A percentile compares a stretch with the other conserved stretches of the same genome.
Evolutionary conservation across 2,329 filamentous ascomycete species (phyloP).

Genomic region (Exophiala oligosperma): DNA sequence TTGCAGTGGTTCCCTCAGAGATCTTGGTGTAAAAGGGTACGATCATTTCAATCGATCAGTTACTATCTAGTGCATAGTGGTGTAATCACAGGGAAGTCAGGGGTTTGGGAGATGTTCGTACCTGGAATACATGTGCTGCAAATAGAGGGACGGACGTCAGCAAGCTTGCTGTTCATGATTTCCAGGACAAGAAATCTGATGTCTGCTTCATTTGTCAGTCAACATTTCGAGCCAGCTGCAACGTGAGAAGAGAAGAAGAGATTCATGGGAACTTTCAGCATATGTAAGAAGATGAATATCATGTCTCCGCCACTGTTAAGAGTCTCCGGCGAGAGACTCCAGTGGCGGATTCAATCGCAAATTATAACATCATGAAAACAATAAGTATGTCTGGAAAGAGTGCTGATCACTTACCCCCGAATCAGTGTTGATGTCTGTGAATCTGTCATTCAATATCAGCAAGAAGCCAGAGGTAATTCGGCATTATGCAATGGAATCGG

Average conservation of each 20-base stretch:
- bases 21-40: constrained; percentile 64
- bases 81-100: constrained; percentile 65
- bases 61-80: constrained; percentile 67
- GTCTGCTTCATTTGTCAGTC: constrained; percentile 7
- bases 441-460: not conserved
- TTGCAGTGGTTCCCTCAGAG: constrained; percentile 55
- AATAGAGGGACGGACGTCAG: not conserved
- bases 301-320: constrained; percentile 71
- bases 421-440: not conserved
- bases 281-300: constrained; percentile 99
- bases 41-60: constrained; percentile 60
- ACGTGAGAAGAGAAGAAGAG: not conserved
- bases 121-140: not conserved
- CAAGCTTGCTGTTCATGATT: not conserved
- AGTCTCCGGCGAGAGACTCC: constrained; percentile 91
- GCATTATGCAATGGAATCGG: too few species aligned
- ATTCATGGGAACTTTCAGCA: constrained; percentile 67
- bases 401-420: constrained; percentile 24
- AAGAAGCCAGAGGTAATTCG: too few species aligned
- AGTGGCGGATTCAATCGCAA: constrained; percentile 91
- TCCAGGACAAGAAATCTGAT: not conserved
- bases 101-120: constrained; percentile 10
- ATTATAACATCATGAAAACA: constrained; percentile 85
- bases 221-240: not conserved
- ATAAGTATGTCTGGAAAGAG: constrained; percentile 24